These are phyloP conservation scores for Mycena leptocephala DNA, from an alignment of 768 basidiomycete genomes.

Conservation along the genomic window DNA sequence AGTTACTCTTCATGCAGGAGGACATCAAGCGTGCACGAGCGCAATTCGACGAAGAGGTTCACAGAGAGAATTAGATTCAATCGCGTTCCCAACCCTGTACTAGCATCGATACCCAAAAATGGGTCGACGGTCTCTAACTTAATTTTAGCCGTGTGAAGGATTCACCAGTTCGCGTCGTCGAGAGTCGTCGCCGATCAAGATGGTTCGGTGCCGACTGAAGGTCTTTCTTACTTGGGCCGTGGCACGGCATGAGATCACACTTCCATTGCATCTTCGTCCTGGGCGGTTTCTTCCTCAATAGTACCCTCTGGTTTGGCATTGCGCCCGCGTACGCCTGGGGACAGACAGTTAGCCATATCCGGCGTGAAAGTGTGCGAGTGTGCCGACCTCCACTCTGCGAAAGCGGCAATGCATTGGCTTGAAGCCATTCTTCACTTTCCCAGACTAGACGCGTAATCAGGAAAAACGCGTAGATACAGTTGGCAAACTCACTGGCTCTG, in stretches of 20 bases:
- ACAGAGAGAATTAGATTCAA: constrained; percentile 14
- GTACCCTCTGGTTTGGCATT: constrained; percentile 44
- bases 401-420: constrained; percentile 85
- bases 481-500: constrained; percentile 75
- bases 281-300: constrained; percentile 45
- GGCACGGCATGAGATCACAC: constrained; percentile 59
- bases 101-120: neutral
- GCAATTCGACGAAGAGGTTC: constrained; percentile 76
- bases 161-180: neutral
- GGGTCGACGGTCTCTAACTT: neutral
- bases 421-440: constrained; percentile 96
- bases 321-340: constrained; percentile 70
- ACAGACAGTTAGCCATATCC: constrained; percentile 16
- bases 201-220: constrained; percentile 22
- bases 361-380: neutral
- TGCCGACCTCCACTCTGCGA: constrained; percentile 80
- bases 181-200: constrained; percentile 21
- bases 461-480: neutral
- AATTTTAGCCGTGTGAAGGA: constrained; percentile 25
- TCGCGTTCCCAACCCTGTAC: neutral
- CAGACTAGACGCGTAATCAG: constrained; percentile 72
- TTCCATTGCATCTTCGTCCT: constrained; percentile 75
- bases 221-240: neutral
- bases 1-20: constrained; percentile 93
- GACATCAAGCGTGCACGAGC: constrained; percentile 92